A percentile compares a stretch with the other conserved stretches of the same genome.
phyloP scores from a whole-genome alignment of 345 rosid species.

The Aquilaria sinensis region DNA sequence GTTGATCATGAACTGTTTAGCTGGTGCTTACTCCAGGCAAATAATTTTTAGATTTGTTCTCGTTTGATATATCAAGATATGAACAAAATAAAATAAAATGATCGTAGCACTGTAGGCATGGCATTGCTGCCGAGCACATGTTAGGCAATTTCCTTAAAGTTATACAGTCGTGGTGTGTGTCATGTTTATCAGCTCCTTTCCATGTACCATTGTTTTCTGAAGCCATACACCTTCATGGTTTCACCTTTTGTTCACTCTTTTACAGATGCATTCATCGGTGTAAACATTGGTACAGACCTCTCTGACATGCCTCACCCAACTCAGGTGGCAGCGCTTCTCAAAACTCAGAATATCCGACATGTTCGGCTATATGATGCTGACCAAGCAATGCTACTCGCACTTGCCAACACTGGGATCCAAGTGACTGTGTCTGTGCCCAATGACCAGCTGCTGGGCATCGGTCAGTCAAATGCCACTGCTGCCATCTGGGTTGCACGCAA shows the following conservation, averaged over 20 bases:
- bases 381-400: conserved; percentile 63
- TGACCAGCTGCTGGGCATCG: conserved; percentile 83
- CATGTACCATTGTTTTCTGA: too few species aligned
- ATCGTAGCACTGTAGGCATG: too few species aligned
- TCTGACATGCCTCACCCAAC: conserved; percentile 86
- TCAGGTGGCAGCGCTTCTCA: conserved; percentile 72
- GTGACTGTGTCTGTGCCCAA: conserved; percentile 85
- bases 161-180: too few species aligned
- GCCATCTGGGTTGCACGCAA: conserved; percentile 86
- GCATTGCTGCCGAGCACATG: too few species aligned
- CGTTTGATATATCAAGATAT: too few species aligned
- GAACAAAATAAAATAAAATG: too few species aligned
- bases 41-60: too few species aligned
- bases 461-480: conserved; percentile 89
- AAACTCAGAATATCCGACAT: conserved; percentile 71
- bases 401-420: conserved; percentile 69
- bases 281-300: conserved; percentile 74
- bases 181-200: too few species aligned
- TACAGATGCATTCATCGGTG: conserved; percentile 70
- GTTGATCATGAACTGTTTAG: too few species aligned
- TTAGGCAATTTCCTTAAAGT: too few species aligned
- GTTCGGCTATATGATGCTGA: conserved; percentile 85
- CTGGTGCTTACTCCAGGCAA: too few species aligned
- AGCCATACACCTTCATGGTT: background rate
- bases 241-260: background rate